Percentiles rank a stretch among this genome's conserved stretches.
Evolutionary conservation across 1,284 basidiomycete genomes (phyloP).

Genomic region (Sanghuangporus weigelae): DNA sequence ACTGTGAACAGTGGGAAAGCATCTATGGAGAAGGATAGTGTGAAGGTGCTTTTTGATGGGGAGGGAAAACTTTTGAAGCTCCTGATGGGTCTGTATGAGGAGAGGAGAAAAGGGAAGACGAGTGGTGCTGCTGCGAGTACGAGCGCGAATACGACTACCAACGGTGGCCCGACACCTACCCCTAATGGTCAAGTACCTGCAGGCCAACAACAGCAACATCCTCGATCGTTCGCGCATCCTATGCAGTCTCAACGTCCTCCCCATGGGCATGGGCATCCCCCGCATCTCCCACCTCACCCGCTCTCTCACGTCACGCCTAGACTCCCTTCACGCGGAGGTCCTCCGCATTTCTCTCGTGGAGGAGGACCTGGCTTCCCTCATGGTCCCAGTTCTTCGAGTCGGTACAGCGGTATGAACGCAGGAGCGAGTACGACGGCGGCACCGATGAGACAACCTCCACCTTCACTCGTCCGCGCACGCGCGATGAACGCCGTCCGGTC

Average conservation of each 20-base stretch:
- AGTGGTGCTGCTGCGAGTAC: slow-evolving; percentile 25
- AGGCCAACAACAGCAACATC: background rate
- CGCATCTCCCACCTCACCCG: slow-evolving; percentile 15
- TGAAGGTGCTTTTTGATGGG: slow-evolving; percentile 58
- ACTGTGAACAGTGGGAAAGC: background rate
- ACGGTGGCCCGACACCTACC: slow-evolving; percentile 9
- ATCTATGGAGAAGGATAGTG: slow-evolving; percentile 36
- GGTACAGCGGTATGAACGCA: background rate
- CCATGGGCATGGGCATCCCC: slow-evolving; percentile 13
- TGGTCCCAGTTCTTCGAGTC: background rate
- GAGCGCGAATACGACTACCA: background rate
- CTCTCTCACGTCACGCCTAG: slow-evolving; percentile 7
- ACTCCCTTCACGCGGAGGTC: background rate
- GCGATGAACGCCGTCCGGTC: slow-evolving; percentile 7
- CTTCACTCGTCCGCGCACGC: slow-evolving; percentile 7
- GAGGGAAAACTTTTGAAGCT: slow-evolving; percentile 54
- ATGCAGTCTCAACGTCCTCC: background rate
- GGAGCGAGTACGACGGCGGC: background rate
- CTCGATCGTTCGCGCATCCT: background rate
- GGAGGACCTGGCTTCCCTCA: background rate
- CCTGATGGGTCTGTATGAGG: slow-evolving; percentile 56
- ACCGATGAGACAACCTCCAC: background rate
- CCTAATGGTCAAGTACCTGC: slow-evolving; percentile 16
- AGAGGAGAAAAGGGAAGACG: slow-evolving; percentile 45
- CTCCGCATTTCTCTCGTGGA: background rate